Base-by-base conservation (phyloP, 2,329 filamentous ascomycete species). In the Verticillium zaregamsianum region DNA sequence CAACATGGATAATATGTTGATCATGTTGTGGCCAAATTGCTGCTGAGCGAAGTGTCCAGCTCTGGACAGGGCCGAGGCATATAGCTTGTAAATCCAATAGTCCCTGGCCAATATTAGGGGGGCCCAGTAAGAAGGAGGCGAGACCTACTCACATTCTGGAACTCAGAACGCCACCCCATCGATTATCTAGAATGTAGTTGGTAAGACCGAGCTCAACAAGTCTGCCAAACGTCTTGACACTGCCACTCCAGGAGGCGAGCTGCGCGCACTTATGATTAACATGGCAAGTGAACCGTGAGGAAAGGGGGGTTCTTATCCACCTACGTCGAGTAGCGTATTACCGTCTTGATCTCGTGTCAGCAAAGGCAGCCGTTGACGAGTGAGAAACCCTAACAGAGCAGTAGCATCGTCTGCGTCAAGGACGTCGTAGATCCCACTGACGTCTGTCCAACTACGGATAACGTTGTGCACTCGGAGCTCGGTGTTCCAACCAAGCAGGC, bases 381-480 rank as follows among this genome's bases (percentile, higher is more conserved):
- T 8, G 7, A 40, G 12, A 3, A 31, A 17, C 1, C 1, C 8
- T 3, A 45, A 5, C 15, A 58, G 8, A 9, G 5, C 14, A 9
- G 57, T 3, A 15, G 17, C 5, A 12, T 58, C 57, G 6, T 58
- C 57, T n/a, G 31, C 12, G 1, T 33, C 31, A 15, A 56, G 3
- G 5, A 25, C 3, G 3, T 4, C 2, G 20, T 25, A 1, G 1
- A 49, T 23, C 1, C 6, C 45, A 2, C 1, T 9, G 5, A 49
- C 12, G 1, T 49, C 20, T 23, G 4, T 49, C 45, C 45, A 49
- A 25, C 45, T 49, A 2, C 6, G 45, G 2, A 49, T 49, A 1
- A 49, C 20, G 20, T 49, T 49, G 20, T 49, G 45, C 8, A 49
- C 45, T 14, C n/a, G n/a, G 3, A 49, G 45, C 9, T 49, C 45